Conservation (phyloP, 345 rosid genomes). For the Geranium brycei region DNA sequence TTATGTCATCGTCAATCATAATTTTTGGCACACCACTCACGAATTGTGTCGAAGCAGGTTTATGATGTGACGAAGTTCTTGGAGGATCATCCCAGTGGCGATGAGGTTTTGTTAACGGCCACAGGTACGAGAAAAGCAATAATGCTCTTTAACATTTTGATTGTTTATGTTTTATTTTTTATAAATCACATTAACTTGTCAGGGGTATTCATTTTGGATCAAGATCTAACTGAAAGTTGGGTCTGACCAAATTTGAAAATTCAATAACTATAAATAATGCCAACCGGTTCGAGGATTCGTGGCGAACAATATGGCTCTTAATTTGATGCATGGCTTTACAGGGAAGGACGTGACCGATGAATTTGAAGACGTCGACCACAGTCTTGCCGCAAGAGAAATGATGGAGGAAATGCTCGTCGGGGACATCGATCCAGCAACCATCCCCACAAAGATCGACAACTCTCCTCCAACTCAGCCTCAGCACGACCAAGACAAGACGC, state of each 20-base stretch:
- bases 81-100: conserved; percentile 83
- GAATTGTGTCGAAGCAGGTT: conserved; percentile 25
- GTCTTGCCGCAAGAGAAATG: conserved; percentile 69
- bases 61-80: conserved; percentile 64
- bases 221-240: too few species aligned
- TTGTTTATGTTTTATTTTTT: neutral
- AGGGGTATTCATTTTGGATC: too few species aligned
- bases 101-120: conserved; percentile 52
- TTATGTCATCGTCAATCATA: too few species aligned
- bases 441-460: conserved; percentile 42
- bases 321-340: conserved; percentile 12
- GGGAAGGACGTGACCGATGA: conserved; percentile 94
- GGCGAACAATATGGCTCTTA: too few species aligned
- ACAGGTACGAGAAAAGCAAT: conserved; percentile 29
- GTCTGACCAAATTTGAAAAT: too few species aligned
- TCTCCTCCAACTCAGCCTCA: conserved; percentile 59
- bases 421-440: conserved; percentile 48
- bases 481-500: conserved; percentile 65
- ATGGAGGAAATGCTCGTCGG: conserved; percentile 74
- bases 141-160: neutral
- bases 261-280: too few species aligned
- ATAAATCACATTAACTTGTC: too few species aligned
- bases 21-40: neutral
- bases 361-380: conserved; percentile 92
- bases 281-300: too few species aligned